A percentile compares a stretch with the other conserved stretches of the same genome.
These are phyloP conservation scores for Ascochyta clinopodiicola DNA, from an alignment of 2,329 filamentous ascomycete genomes.

Conservation along the genomic window DNA sequence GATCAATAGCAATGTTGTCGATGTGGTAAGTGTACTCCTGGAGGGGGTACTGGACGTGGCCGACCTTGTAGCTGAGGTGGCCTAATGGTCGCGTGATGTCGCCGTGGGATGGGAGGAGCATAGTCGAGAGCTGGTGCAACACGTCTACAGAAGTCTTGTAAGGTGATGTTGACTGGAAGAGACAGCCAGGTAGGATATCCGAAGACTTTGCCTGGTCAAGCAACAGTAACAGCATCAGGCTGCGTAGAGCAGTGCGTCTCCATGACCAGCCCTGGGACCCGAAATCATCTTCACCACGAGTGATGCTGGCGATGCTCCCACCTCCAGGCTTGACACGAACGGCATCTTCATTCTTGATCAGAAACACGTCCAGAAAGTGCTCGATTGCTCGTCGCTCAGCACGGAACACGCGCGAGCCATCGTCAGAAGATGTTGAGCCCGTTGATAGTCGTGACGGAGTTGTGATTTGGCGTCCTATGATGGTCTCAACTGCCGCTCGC, in stretches of 20 bases:
- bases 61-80: constrained; percentile 64
- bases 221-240: constrained; percentile 65
- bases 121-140: constrained; percentile 58
- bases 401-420: constrained; percentile 44
- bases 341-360: constrained; percentile 66
- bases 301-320: constrained; percentile 49
- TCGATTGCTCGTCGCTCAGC: constrained; percentile 54
- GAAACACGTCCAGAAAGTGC: constrained; percentile 62
- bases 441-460: constrained; percentile 46
- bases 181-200: constrained; percentile 48
- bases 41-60: constrained; percentile 62
- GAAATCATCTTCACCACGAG: constrained; percentile 49
- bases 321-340: constrained; percentile 47
- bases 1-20: constrained; percentile 66
- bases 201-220: constrained; percentile 61
- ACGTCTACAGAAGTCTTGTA: constrained; percentile 64
- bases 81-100: constrained; percentile 62
- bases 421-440: constrained; percentile 44
- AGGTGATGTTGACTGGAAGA: constrained; percentile 60
- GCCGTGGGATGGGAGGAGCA: constrained; percentile 65
- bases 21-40: constrained; percentile 66
- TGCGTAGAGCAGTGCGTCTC: constrained; percentile 63
- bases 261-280: constrained; percentile 57
- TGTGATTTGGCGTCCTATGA: constrained; percentile 62
- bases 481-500: constrained; percentile 62